A percentile compares a stretch with the other conserved stretches of the same genome.
phyloP scores from a whole-genome alignment of 78 protist species.

The Guillardia theta region DNA sequence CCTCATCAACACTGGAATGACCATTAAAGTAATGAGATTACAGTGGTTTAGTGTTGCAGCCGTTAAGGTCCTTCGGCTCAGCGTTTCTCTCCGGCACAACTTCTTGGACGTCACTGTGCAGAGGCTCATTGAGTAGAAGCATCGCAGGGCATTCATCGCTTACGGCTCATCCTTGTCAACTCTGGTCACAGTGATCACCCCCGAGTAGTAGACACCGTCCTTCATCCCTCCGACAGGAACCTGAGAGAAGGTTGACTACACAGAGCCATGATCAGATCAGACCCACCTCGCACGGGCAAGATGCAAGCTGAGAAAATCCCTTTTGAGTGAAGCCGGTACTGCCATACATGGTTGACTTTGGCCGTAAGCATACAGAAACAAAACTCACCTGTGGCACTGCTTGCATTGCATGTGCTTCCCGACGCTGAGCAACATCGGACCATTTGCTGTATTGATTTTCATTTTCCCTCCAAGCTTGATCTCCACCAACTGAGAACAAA shows the following conservation, averaged over 20 bases:
- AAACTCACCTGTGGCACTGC: conserved; percentile 16
- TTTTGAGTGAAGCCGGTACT: not conserved
- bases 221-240: not conserved
- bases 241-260: not conserved
- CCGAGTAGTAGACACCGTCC: not conserved
- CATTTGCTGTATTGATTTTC: not conserved
- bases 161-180: not conserved
- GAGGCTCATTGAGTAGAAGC: too few relatives aligned
- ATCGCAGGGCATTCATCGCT: too few relatives aligned
- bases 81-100: not conserved
- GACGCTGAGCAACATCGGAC: not conserved
- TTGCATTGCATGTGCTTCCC: conserved; percentile 1
- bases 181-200: not conserved
- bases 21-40: too few relatives aligned
- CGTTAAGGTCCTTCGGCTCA: not conserved
- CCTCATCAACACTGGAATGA: too few relatives aligned
- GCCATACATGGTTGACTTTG: too few relatives aligned
- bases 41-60: not conserved
- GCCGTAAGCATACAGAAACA: too few relatives aligned
- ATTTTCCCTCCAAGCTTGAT: not conserved
- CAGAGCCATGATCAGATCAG: not conserved
- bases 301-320: not conserved
- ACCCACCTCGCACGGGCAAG: not conserved
- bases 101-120: not conserved
- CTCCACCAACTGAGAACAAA: not conserved